Base-by-base conservation (phyloP, 2,329 filamentous ascomycete species). In the Colletotrichum sp. region DNA sequence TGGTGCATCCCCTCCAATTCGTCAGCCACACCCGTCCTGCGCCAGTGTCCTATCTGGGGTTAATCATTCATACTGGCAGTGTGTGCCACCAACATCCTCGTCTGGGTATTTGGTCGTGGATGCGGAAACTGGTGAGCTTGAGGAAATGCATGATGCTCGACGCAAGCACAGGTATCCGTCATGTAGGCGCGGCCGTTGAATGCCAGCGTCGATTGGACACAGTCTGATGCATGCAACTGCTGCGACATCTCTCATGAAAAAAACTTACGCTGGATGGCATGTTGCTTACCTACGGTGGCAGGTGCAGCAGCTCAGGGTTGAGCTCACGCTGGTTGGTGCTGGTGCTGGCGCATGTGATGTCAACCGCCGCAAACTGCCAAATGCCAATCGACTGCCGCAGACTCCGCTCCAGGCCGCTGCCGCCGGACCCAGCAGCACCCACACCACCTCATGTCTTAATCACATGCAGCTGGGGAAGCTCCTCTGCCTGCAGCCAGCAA, bases 381-480 rank as follows among this genome's bases (percentile, higher is more conserved):
- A 52, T 52, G n/a, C 44, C 44, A 52, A 21, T 13, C 44, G 44
- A 65, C 57, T 55, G 59, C 67, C 60, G 66, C 71, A 39, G 66
- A 49, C 62, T 65, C 62, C 62, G 34, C 62, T 21, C 18, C 28
- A 30, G 24, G 24, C 36, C 44, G 32, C 64, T 36, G 28, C 39
- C 57, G 36, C 32, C 39, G 55, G 24, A 49, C 55, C 73, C 57
- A 44, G 26, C 36, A 62, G 59, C 59, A 32, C 59, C 59, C 30
- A 26, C 59, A 62, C 30, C 59, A 62, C 59, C 70, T 62, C 68
- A 34, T 13, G 44, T 44, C 72, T 69, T 44, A 26, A 72, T 76
- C 73, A 76, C 73, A 76, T 76, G 73, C 73, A 73, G 57, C 73
- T 49, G 57, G 57, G 39, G 64, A 32, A 71, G 68, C 62, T 62